Conservation (phyloP, 345 rosid genomes). For the Pistacia vera region DNA sequence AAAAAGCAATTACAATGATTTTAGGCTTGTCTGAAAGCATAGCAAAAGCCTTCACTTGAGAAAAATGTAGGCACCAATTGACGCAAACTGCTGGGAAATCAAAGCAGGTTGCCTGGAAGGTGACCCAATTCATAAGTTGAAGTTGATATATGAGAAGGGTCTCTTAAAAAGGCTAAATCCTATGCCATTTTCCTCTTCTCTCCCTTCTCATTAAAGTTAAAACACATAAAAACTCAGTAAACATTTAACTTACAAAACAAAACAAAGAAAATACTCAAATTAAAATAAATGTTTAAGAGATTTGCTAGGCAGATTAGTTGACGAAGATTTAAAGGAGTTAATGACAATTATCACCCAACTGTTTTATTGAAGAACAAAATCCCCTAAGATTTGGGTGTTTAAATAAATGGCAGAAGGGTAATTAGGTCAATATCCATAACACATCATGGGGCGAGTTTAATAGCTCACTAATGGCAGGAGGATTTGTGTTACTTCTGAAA, state of each 20-base stretch:
- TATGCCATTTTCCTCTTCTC: slow-evolving; percentile 43
- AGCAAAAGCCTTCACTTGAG: not conserved
- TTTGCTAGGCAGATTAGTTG: slow-evolving; percentile 85
- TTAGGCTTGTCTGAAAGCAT: not conserved
- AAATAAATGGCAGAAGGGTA: too few relatives aligned
- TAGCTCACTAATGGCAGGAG: too few relatives aligned
- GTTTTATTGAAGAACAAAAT: too few relatives aligned
- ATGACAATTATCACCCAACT: too few relatives aligned
- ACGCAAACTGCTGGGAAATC: slow-evolving; percentile 35
- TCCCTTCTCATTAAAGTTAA: slow-evolving; percentile 28
- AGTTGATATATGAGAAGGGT: slow-evolving; percentile 40
- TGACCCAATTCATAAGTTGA: slow-evolving; percentile 16
- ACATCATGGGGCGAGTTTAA: too few relatives aligned
- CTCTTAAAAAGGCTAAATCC: slow-evolving; percentile 42
- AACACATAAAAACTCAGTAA: not conserved
- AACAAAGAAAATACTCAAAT: not conserved
- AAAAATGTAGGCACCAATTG: slow-evolving; percentile 36
- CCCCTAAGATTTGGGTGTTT: too few relatives aligned
- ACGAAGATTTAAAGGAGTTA: slow-evolving; percentile 23
- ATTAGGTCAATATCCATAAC: too few relatives aligned
- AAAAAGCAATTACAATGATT: slow-evolving; percentile 12
- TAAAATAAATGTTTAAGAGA: slow-evolving; percentile 50
- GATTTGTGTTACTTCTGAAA: too few relatives aligned
- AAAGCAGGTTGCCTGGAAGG: slow-evolving; percentile 51
- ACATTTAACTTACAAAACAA: too few relatives aligned